Evolutionary conservation across 2,329 filamentous ascomycete species (phyloP), one percentile per base, ranked within the genome.

Genomic region (Sporothrix pallida): DNA sequence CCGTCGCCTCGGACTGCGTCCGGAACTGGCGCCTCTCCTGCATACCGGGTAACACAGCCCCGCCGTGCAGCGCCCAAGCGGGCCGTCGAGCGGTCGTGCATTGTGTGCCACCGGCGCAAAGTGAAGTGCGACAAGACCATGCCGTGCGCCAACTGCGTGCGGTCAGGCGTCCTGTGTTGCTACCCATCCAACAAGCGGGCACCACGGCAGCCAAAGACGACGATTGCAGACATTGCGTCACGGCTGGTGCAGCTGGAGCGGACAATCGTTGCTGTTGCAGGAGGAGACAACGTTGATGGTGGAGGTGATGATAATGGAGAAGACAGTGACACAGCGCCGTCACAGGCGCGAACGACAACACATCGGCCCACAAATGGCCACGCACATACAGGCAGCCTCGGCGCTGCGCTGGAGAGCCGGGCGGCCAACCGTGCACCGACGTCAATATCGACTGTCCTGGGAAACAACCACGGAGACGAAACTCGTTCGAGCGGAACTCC

Each of bases 81-180:
- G 54, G 26, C 50, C 1, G 37, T 70, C 2, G 76, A 78, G 54
- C 75, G 78, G 37, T 79, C 78, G 0, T 79, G 77, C 72, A 72
- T 78, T n/a, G 72, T 78, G 12, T 79, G 78, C 71, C 78, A 79
- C 71, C 74, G 74, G 0, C 73, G 78, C 31, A 79, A 79, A 69
- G 77, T 79, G 50, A 75, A 75, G n/a, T 79, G 78, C 72, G 77
- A 79, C 74, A 79, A 78, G 77, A 74, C 73, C 6, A 13, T 75
- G 26, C 78, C 78, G 0, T 79, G 78, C 37, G 73, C 75, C 62
- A 76, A 76, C n/a, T 78, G 77, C 72, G 73, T 72, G 13, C 75
- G 77, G 3, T 73, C 75, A 0, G 76, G 76, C 12, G 76, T 78
- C 7, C 71, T 78, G 69, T 79, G 77, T 77, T 77, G 76, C 74